Evolutionary conservation across 345 rosid species (phyloP).

Genomic region (Kernera saxatilis): DNA sequence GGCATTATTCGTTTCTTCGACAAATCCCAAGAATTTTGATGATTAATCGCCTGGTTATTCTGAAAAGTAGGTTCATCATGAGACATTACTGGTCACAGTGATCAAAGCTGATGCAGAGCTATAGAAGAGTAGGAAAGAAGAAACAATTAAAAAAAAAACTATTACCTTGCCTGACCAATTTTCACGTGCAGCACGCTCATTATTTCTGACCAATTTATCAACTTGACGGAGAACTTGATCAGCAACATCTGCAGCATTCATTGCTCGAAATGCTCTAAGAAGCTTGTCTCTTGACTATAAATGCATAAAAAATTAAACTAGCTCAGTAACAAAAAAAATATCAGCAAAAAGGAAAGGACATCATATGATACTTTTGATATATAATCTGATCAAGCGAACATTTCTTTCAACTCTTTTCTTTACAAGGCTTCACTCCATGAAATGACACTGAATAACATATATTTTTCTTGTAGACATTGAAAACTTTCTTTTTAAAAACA

Average conservation of each 20-base stretch:
- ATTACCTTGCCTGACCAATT: conserved; percentile 62
- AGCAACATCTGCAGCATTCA: conserved; percentile 96
- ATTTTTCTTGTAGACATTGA: background rate
- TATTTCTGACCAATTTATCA: conserved; percentile 72
- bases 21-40: conserved; percentile 51
- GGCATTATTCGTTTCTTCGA: conserved; percentile 64
- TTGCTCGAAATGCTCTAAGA: conserved; percentile 66
- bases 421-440: background rate
- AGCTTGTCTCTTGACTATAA: conserved; percentile 84
- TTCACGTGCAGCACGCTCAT: conserved; percentile 87
- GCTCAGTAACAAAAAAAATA: conserved; percentile 20
- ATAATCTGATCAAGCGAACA: conserved; percentile 12
- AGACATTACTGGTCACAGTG: conserved; percentile 11
- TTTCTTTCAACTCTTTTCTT: conserved; percentile 4
- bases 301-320: conserved; percentile 9
- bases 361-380: conserved; percentile 2
- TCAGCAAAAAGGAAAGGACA: background rate
- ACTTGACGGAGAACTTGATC: conserved; percentile 94
- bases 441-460: conserved; percentile 5
- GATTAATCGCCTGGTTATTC: conserved; percentile 69
- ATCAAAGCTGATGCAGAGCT: conserved; percentile 11
- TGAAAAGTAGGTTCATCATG: conserved; percentile 33
- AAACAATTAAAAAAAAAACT: background rate
- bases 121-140: conserved; percentile 9
- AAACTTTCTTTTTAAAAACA: background rate